Conservation (phyloP, 345 rosid species). For the Erucastrum elatum region DNA sequence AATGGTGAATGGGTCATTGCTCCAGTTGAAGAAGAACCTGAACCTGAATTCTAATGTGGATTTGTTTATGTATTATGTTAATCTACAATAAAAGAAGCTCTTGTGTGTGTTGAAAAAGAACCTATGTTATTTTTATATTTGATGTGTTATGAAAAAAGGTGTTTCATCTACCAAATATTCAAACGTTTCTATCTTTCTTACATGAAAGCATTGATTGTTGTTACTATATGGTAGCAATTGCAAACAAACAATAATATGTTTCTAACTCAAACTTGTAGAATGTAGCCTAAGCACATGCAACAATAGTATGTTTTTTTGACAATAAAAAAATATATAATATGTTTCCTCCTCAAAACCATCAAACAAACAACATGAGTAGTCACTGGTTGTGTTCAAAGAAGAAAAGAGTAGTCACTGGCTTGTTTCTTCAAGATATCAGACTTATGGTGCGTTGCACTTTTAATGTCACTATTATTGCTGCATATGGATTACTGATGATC, state of each 20-base stretch:
- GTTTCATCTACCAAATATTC: slow-evolving; percentile 27
- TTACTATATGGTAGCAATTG: neutral
- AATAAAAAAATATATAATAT: neutral
- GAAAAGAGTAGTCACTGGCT: neutral
- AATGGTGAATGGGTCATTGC: slow-evolving; percentile 53
- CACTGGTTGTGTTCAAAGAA: neutral
- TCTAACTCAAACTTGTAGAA: neutral
- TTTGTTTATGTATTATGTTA: neutral
- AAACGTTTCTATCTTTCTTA: slow-evolving; percentile 24
- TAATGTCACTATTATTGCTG: neutral
- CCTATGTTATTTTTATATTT: slow-evolving; percentile 21
- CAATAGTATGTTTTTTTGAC: slow-evolving; percentile 4
- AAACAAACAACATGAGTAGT: slow-evolving; percentile 12
- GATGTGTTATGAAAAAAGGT: slow-evolving; percentile 10
- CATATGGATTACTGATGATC: neutral
- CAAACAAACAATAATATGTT: slow-evolving; percentile 16
- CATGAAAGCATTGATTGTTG: slow-evolving; percentile 1
- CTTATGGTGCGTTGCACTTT: neutral
- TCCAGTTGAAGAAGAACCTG: slow-evolving; percentile 58
- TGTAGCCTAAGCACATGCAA: slow-evolving; percentile 9
- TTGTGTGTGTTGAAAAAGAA: slow-evolving; percentile 17
- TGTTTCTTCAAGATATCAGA: neutral
- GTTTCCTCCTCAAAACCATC: slow-evolving; percentile 22
- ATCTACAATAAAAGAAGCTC: neutral
- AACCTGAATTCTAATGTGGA: slow-evolving; percentile 43